Percentiles rank a stretch among this genome's conserved stretches.
These are phyloP conservation scores for Pichiaceae sp. DNA, from an alignment of 1,139 yeast species.

Conservation along the genomic window DNA sequence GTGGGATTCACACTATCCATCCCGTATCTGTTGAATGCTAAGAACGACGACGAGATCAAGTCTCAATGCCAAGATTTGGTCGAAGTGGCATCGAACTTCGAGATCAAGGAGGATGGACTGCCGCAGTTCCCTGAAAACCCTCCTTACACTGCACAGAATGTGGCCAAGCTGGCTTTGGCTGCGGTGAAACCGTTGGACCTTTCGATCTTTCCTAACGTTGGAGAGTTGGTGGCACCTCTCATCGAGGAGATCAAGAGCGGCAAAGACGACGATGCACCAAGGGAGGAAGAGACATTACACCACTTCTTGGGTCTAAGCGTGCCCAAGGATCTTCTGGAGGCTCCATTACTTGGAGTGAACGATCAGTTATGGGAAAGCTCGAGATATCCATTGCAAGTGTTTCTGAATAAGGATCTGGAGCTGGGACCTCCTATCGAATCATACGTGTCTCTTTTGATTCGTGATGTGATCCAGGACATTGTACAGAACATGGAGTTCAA, in stretches of 20 bases:
- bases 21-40: conserved; percentile 58
- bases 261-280: neutral
- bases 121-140: conserved; percentile 8
- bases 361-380: conserved; percentile 49
- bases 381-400: conserved; percentile 58
- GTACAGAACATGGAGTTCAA: conserved; percentile 81
- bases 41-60: conserved; percentile 26
- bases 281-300: neutral
- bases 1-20: conserved; percentile 56
- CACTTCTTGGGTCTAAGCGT: neutral
- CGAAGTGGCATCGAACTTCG: conserved; percentile 34
- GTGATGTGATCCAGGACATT: conserved; percentile 70
- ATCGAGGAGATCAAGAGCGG: neutral
- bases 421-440: conserved; percentile 67
- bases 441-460: conserved; percentile 54
- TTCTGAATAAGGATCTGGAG: conserved; percentile 38
- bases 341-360: conserved; percentile 30
- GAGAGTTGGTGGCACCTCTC: neutral
- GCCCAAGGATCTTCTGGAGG: conserved; percentile 15
- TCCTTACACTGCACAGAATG: conserved; percentile 49
- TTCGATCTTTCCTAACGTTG: conserved; percentile 16
- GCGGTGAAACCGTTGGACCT: conserved; percentile 36
- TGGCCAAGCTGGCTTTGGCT: conserved; percentile 45
- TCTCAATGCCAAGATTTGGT: conserved; percentile 36
- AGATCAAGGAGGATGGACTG: conserved; percentile 12